A percentile compares a stretch with the other conserved stretches of the same genome.
Conservation (phyloP, 2,329 filamentous ascomycete genomes). For the Fusarium acutatum region DNA sequence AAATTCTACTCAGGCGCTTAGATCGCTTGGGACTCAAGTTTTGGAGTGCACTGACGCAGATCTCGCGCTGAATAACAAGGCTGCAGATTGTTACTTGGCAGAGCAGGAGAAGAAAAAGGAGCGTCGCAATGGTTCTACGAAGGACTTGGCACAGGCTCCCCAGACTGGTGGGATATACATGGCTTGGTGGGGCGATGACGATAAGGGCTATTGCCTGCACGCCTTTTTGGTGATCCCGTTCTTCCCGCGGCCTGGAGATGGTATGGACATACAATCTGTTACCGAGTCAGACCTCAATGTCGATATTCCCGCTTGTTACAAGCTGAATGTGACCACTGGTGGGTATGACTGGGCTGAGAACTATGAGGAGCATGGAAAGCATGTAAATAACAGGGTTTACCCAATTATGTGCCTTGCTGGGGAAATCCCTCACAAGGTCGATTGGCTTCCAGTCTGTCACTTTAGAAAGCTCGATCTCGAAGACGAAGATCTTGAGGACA, state of each 20-base stretch:
- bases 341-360: rapidly evolving
- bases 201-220: rapidly evolving
- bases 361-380: rapidly evolving
- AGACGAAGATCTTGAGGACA: neutral
- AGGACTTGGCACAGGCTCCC: rapidly evolving
- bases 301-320: neutral
- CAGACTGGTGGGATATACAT: neutral
- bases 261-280: rapidly evolving
- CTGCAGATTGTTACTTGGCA: neutral
- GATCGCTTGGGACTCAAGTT: rapidly evolving
- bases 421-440: rapidly evolving
- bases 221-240: neutral
- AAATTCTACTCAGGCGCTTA: rapidly evolving
- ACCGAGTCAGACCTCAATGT: rapidly evolving
- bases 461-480: rapidly evolving
- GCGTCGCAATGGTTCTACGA: neutral
- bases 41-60: rapidly evolving
- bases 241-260: neutral
- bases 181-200: neutral
- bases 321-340: rapidly evolving
- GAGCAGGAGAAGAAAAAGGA: neutral
- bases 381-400: rapidly evolving
- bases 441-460: neutral
- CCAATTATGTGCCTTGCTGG: neutral
- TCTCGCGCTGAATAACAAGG: neutral